Evolutionary conservation across 2,329 filamentous ascomycete species (phyloP).

Genomic region (Scleromitrula shiraiana): DNA sequence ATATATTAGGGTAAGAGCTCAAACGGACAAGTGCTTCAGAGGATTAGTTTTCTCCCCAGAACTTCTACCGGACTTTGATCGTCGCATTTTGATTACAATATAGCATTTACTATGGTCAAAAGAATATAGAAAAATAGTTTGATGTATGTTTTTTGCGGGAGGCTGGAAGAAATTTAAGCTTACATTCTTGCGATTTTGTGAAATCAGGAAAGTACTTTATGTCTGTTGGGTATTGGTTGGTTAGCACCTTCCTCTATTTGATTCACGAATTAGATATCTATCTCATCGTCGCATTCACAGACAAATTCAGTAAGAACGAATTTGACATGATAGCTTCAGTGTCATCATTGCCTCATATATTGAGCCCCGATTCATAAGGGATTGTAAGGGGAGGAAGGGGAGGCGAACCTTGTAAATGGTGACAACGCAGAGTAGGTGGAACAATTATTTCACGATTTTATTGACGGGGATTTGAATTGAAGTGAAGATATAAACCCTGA

Average conservation of each 20-base stretch:
- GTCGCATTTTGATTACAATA: not conserved
- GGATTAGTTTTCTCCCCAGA: slow-evolving; percentile 4
- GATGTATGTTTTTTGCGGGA: not conserved
- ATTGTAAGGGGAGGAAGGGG: too few relatives aligned
- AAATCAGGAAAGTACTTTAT: not conserved
- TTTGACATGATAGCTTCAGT: not conserved
- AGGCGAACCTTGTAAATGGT: too few relatives aligned
- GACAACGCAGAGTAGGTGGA: too few relatives aligned
- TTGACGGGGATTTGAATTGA: too few relatives aligned
- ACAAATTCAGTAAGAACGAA: not conserved
- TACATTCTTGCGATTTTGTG: slow-evolving; percentile 1
- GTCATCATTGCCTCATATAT: too few relatives aligned
- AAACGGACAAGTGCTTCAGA: slow-evolving; percentile 6
- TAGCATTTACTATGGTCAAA: not conserved
- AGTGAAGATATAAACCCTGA: too few relatives aligned
- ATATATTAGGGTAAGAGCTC: not conserved
- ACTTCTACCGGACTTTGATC: slow-evolving; percentile 1
- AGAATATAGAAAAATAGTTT: not conserved
- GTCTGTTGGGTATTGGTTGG: not conserved
- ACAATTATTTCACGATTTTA: too few relatives aligned
- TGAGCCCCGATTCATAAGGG: too few relatives aligned
- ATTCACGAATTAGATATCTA: not conserved
- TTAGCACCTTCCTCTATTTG: not conserved
- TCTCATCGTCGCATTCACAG: not conserved
- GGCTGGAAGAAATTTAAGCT: not conserved